phyloP scores from a whole-genome alignment of 2,329 filamentous ascomycete species.

The Talaromyces amestolkiae region DNA sequence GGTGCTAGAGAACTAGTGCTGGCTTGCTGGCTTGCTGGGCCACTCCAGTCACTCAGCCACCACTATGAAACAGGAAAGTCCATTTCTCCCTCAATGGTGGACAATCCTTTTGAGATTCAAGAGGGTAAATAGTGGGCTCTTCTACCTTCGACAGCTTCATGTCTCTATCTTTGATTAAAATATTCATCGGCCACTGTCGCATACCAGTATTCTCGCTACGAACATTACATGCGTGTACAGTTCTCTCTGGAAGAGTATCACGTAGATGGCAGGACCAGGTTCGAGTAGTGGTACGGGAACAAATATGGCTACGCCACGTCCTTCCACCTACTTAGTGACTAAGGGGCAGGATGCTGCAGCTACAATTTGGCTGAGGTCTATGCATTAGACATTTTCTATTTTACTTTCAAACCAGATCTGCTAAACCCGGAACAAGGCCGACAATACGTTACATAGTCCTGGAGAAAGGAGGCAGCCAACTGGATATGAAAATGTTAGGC shows the following conservation, averaged over 20 bases:
- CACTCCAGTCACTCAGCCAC: constrained; percentile 25
- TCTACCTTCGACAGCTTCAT: constrained; percentile 38
- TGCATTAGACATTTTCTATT: constrained; percentile 48
- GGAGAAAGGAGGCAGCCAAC: constrained; percentile 49
- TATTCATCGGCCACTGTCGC: constrained; percentile 32
- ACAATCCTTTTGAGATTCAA: constrained; percentile 35
- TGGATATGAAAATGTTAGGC: constrained; percentile 3
- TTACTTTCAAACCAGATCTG: constrained; percentile 44
- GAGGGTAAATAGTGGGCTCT: constrained; percentile 32
- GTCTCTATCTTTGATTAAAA: constrained; percentile 43
- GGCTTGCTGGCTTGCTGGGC: constrained; percentile 29
- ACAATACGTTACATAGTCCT: constrained; percentile 47
- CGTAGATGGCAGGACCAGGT: not conserved
- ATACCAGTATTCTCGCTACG: not conserved
- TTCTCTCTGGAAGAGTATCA: not conserved
- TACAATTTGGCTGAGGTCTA: constrained; percentile 44
- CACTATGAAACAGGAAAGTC: constrained; percentile 26
- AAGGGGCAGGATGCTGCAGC: constrained; percentile 47
- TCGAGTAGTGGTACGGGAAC: not conserved
- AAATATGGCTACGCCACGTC: constrained; percentile 29
- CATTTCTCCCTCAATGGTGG: constrained; percentile 34
- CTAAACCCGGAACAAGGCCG: constrained; percentile 44
- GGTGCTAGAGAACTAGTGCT: constrained; percentile 47
- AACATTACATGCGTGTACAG: not conserved
- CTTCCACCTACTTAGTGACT: constrained; percentile 38